Evolutionary conservation across 2,329 filamentous ascomycete genomes (phyloP).

Genomic region (Monilinia vaccinii-corymbosi): DNA sequence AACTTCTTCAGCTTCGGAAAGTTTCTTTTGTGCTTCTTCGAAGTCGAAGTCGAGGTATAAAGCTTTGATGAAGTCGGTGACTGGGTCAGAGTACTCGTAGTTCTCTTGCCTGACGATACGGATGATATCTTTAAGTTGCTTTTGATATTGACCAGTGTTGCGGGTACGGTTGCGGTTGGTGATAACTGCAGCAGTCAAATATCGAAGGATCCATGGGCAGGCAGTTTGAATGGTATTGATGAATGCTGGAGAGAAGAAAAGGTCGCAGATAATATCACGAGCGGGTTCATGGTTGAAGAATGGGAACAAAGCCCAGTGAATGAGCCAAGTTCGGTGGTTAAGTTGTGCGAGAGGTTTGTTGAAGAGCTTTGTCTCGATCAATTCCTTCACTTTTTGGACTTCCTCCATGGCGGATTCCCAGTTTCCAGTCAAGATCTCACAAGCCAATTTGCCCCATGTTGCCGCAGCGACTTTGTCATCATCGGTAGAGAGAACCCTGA

Average conservation of each 20-base stretch:
- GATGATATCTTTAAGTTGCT: conserved; percentile 95
- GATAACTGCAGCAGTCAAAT: conserved; percentile 89
- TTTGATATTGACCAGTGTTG: conserved; percentile 85
- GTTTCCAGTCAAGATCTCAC: conserved; percentile 87
- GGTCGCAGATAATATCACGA: conserved; percentile 83
- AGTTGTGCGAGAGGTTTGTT: conserved; percentile 94
- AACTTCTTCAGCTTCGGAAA: conserved; percentile 81
- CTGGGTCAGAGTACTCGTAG: conserved; percentile 94
- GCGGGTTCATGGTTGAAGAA: conserved; percentile 96
- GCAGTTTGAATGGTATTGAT: conserved; percentile 99
- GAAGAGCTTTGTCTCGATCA: conserved; percentile 90
- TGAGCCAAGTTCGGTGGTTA: conserved; percentile 90
- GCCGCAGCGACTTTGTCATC: conserved; percentile 95
- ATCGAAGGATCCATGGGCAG: conserved; percentile 93
- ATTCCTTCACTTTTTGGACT: conserved; percentile 80
- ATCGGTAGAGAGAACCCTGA: conserved; percentile 95
- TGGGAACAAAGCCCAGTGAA: conserved; percentile 97
- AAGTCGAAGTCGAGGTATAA: conserved; percentile 96
- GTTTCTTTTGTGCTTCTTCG: conserved; percentile 86
- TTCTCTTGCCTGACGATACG: conserved; percentile 93
- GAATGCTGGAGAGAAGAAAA: conserved; percentile 94
- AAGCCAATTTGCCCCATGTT: conserved; percentile 96
- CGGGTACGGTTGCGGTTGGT: conserved; percentile 75
- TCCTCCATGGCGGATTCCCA: conserved; percentile 94
- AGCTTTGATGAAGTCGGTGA: conserved; percentile 93